Base-by-base conservation (phyloP, 2,329 filamentous ascomycete species). In the Aspergillus persii region DNA sequence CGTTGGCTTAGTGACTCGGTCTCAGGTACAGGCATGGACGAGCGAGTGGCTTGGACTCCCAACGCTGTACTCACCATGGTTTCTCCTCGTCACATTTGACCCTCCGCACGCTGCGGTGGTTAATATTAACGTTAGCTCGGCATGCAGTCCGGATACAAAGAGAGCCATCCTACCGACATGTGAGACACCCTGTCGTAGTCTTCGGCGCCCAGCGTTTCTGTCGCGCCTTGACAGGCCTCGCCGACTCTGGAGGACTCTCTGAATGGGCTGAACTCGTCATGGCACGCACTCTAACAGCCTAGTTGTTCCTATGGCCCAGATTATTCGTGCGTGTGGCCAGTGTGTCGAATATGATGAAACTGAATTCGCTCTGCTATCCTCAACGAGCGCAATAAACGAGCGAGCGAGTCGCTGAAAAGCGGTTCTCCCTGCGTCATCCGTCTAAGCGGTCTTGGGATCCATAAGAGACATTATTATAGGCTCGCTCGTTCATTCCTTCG, bases 21-120 rank as follows among this genome's bases (percentile, higher is more conserved):
- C 15, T 12, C 12, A 39, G 36, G 11, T 39, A 9, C 36, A 39
- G 4, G 15, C 6, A 23, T 23, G 18, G 31, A 33, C 31, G 31
- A 33, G 31, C 11, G 5, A 12, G 36, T 12, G 12, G 36, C n/a
- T 12, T 11, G 18, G 18, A 26, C 55, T 23, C 31, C 31, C 3
- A 33, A 33, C 9, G 3, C 31, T 8, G 31, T 33, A 23, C 18
- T 53, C 27, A 57, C 55, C 41, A 47, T 30, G 41, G 55, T 12
- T 57, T 57, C 8, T 31, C 33, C 23, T 57, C 55, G 30, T 57
- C 55, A 49, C 55, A 57, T 47, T 57, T 57, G 7, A 57, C 31
- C n/a, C 31, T 52, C 26, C 55, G 50, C 23, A 53, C 47, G n/a
- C 55, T 57, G 12, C 18, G 5, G 4, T 4, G 8, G 23, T 56